A percentile compares a stretch with the other conserved stretches of the same genome.
Conservation (phyloP, 768 basidiomycete species). For the Cubamyces lactineus region DNA sequence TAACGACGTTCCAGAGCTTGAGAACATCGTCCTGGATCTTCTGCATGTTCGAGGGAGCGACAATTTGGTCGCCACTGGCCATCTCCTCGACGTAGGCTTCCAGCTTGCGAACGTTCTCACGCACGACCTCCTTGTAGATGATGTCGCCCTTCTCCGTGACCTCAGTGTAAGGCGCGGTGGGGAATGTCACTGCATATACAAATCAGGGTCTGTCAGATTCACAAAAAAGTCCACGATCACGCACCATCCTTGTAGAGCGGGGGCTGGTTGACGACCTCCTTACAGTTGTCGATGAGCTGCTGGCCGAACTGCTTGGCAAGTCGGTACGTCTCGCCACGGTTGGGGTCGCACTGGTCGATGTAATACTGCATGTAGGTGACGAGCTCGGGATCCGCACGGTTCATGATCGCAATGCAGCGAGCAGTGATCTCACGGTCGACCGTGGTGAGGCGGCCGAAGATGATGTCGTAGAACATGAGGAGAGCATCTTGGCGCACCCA, state of each 20-base stretch:
- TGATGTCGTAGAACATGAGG: constrained; percentile 98
- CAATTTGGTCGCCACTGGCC: constrained; percentile 91
- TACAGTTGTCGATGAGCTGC: constrained; percentile 91
- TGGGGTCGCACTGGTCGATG: constrained; percentile 81
- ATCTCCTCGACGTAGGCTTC: constrained; percentile 99
- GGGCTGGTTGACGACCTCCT: constrained; percentile 79
- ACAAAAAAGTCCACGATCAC: constrained; percentile 31
- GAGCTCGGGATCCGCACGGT: constrained; percentile 92
- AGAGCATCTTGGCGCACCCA: constrained; percentile 98
- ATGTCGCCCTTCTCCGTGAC: constrained; percentile 94
- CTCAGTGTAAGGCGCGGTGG: constrained; percentile 94
- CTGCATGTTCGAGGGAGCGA: constrained; percentile 86
- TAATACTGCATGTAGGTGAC: constrained; percentile 95
- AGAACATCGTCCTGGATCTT: constrained; percentile 97
- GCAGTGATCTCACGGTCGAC: constrained; percentile 97
- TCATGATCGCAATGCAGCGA: constrained; percentile 96
- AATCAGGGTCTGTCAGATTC: background rate
- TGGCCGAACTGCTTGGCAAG: constrained; percentile 98
- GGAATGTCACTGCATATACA: constrained; percentile 80
- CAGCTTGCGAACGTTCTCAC: constrained; percentile 94
- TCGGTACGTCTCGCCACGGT: constrained; percentile 87
- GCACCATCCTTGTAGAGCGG: constrained; percentile 95
- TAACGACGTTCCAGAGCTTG: constrained; percentile 97
- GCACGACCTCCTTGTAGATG: constrained; percentile 91
- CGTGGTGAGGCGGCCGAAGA: constrained; percentile 91